Evolutionary conservation across 768 basidiomycete species (phyloP).

Genomic region (Punctularia strigosozonata): DNA sequence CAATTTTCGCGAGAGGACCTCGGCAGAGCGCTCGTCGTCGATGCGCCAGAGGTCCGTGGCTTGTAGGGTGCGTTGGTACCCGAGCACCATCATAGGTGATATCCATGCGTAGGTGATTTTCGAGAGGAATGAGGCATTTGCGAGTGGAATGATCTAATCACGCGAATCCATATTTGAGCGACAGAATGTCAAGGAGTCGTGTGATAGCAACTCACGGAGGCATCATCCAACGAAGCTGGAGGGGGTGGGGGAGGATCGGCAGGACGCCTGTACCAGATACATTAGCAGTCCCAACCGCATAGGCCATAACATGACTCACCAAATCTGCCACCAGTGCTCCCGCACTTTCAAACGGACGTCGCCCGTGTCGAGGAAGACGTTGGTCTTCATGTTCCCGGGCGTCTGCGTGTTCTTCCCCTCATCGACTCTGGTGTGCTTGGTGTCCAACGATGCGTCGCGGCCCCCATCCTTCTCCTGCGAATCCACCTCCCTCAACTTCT

Average conservation of each 20-base stretch:
- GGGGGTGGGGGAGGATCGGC: conserved; percentile 46
- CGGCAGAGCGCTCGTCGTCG: conserved; percentile 36
- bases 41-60: conserved; percentile 69
- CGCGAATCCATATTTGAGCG: too few relatives aligned
- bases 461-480: background rate
- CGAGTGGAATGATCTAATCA: conserved; percentile 42
- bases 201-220: conserved; percentile 21
- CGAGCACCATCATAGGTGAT: conserved; percentile 47
- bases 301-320: conserved; percentile 21
- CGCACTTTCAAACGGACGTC: conserved; percentile 26
- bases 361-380: conserved; percentile 12
- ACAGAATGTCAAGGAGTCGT: background rate
- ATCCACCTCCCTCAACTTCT: too few relatives aligned
- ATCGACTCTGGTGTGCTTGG: too few relatives aligned
- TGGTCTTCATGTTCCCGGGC: too few relatives aligned
- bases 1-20: conserved; percentile 36
- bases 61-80: conserved; percentile 64
- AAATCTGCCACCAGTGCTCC: conserved; percentile 42
- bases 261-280: conserved; percentile 34
- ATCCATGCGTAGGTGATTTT: conserved; percentile 59
- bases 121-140: conserved; percentile 43
- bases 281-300: background rate
- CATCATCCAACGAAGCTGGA: conserved; percentile 42
- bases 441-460: background rate
- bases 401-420: background rate